These are phyloP conservation scores for Exsudoporus frostii DNA, from an alignment of 768 basidiomycete species.

Conservation along the genomic window DNA sequence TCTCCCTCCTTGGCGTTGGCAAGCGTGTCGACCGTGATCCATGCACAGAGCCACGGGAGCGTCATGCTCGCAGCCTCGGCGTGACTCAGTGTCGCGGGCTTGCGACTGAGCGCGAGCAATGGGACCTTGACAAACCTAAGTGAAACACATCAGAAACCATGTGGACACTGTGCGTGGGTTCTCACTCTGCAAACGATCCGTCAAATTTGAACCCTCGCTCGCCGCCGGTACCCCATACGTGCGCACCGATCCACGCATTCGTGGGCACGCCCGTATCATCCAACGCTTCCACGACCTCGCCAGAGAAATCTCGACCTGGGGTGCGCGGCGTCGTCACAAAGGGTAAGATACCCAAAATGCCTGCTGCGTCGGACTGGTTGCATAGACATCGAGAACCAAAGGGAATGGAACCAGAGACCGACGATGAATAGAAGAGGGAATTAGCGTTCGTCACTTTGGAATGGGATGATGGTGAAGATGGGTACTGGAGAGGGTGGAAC, in stretches of 20 bases:
- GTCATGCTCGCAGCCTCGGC: slow-evolving; percentile 32
- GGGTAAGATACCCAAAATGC: slow-evolving; percentile 23
- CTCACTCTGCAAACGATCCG: slow-evolving; percentile 35
- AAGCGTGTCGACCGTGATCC: slow-evolving; percentile 36
- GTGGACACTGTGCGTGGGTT: not conserved
- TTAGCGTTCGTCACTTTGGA: not conserved
- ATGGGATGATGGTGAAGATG: not conserved
- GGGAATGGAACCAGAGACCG: not conserved
- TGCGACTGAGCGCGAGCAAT: slow-evolving; percentile 28
- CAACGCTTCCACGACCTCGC: slow-evolving; percentile 32
- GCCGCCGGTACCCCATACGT: slow-evolving; percentile 36
- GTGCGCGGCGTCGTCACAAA: slow-evolving; percentile 34
- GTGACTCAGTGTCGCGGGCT: slow-evolving; percentile 27
- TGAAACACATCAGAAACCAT: not conserved
- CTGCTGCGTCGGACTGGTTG: slow-evolving; percentile 31
- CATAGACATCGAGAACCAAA: not conserved
- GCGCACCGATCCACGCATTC: slow-evolving; percentile 24
- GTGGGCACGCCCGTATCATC: slow-evolving; percentile 20
- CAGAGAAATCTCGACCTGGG: slow-evolving; percentile 34
- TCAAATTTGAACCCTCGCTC: slow-evolving; percentile 32
- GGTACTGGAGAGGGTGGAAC: not conserved
- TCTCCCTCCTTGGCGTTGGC: slow-evolving; percentile 32
- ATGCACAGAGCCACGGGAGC: slow-evolving; percentile 34
- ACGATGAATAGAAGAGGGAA: not conserved
- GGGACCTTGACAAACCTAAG: slow-evolving; percentile 30